Evolutionary conservation across 352 stramenopile species (phyloP), one percentile per base, ranked within the genome.

Genomic region (Blastocystis sp.): DNA sequence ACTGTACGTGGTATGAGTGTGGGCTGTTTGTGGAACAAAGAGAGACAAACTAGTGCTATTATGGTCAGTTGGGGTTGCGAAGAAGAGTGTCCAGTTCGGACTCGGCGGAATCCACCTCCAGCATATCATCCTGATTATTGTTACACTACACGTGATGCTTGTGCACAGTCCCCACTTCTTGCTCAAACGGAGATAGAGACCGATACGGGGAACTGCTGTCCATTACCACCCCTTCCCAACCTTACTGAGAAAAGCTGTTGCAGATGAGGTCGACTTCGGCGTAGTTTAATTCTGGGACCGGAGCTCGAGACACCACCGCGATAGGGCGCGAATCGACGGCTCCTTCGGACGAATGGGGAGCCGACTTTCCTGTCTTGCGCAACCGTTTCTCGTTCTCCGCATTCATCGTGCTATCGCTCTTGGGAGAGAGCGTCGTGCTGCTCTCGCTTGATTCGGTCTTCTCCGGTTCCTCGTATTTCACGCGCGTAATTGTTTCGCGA

Each of bases 121-220:
- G 24, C 70, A 81, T 81, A 45, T 81, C 70, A 40, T 81, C 70
- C 4, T 65, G 42, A 63, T 81, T 81, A 60, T 63, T 57, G 42
- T 81, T 81, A 81, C 70, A 81, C 70, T 81, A 81, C 59, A 60
- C 6, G 21, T 63, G 9, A 81, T n/a, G 4, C 24, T 3, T 28
- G 19, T 34, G 34, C 10, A 9, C 45, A 66, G 40, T 38, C 10
- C 2, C 70, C 21, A 81, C 70, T 19, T 81, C 70, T 34, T 45
- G 43, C 28, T 81, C 70, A 81, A 81, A 81, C n/a, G 43, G 70
- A 17, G 38, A 63, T 17, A 65, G 17, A 3, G n/a, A 48, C 2
- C 42, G 38, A 42, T 65, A 81, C 3, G 48, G 11, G n/a, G 11
- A 19, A 38, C 45, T 43, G 2, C 70, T 81, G 65, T 38, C 14